Base-by-base conservation (phyloP, 139 green algal genomes). In the Volvox africanus region DNA sequence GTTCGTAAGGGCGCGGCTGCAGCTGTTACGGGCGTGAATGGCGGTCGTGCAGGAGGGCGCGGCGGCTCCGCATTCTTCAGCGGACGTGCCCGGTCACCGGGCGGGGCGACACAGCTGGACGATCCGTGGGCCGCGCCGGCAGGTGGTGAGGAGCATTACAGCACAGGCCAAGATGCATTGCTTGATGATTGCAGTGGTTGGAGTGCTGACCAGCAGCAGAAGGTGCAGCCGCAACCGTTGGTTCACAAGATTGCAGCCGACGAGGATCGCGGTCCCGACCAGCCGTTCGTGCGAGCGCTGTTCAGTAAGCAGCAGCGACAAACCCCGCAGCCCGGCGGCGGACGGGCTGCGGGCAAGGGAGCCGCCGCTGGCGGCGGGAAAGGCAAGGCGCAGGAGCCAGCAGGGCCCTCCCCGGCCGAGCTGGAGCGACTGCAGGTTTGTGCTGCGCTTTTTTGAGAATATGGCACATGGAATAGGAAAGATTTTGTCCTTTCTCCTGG, bases 201-300 rank as follows among this genome's bases (percentile, higher is more conserved):
- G 76, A 62, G 78, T 50, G 30, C 61, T 28, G 50, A 50, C 28
- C 22, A 69, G 62, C 75, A 90, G n/a, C 50, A 88, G 28, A 71
- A 91, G 37, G 44, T 81, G 75, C 67, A 79, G 67, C 69, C 37
- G 50, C 32, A 84, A 67, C 28, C 21, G 50, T 24, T 21, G n/a
- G 80, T 55, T 19, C 65, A 20, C 1, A 82, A 21, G 3, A 55
- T 9, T 9, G 80, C 14, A 32, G 73, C 17, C 0, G 75, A 65
- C 18, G 83, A 82, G 28, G 36, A 80, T 19, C 69, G 28, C 0
- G 65, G 81, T 37, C 28, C 89, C 17, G 50, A 81, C 33, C 92
- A 94, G 93, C 90, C 93, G 12, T 95, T 93, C 32, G 91, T 95
- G 11, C 81, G 91, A 1, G 87, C 91, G 9, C 82, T 94, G 14